Base-by-base conservation (phyloP, 208 protist species). In the Porcisia deanei region DNA sequence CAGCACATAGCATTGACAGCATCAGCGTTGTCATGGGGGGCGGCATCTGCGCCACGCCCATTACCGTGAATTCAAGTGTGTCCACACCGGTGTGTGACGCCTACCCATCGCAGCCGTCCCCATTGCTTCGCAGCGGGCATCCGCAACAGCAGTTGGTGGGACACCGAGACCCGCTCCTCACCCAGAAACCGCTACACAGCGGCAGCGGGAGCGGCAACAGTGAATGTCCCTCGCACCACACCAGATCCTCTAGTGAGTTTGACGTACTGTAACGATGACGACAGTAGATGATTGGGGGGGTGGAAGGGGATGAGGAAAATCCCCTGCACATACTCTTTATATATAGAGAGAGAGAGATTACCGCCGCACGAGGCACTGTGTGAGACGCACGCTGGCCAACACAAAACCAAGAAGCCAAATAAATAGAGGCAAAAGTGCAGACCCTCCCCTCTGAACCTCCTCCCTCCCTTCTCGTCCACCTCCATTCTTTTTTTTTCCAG, bases 161-260 rank as follows among this genome's bases (percentile, higher is more conserved):
- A 9, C 22, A 67, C 9, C 75, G 61, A 55, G 61, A 53, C 3
- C 34, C 74, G n/a, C 61, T 57, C 30, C n/a, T 18, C 41, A 34
- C 25, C n/a, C n/a, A 25, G 14, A 20, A n/a, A 39, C 25, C n/a
- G 12, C 25, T 34, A 20, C 47, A 43, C 10, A 53, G 20, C 47
- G 30, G 30, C 30, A 30, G 30, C 30, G 30, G 67, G 49, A 72
- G 53, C 20, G 67, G 52, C 52, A 47, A 64, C 25, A 58, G 58
- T 39, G 45, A 45, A 9, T 25, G 3, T 8, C 41, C 57, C 54
- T 81, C 77, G 55, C 77, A 76, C n/a, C 49, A 34, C 45, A 52
- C 47, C 47, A 81, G 77, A 54, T 81, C 77, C 2, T 71, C 41
- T 3, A 81, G 77, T 55, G 77, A 81, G 54, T 81, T 81, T 53